Conservation (phyloP, 495 filamentous ascomycete genomes). For the Neurospora intermedia region DNA sequence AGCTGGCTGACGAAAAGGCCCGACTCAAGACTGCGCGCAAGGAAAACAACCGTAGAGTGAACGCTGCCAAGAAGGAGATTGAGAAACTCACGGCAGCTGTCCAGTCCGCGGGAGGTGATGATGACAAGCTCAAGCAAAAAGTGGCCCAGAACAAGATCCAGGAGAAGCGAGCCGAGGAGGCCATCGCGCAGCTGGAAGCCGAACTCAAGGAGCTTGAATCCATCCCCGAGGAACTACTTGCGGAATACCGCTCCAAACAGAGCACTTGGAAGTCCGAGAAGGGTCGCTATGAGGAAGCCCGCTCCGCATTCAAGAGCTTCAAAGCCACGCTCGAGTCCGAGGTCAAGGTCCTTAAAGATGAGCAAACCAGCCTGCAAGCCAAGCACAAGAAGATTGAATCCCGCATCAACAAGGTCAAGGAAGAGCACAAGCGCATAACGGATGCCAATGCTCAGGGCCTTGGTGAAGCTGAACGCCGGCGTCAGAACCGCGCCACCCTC, state of each 20-base stretch:
- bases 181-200: constrained; percentile 45
- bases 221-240: constrained; percentile 56
- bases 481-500: constrained; percentile 54
- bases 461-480: constrained; percentile 61
- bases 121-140: constrained; percentile 74
- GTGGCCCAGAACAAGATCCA: constrained; percentile 67
- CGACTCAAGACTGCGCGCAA: constrained; percentile 66
- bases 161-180: constrained; percentile 69
- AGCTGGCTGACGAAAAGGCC: constrained; percentile 63
- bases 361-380: constrained; percentile 54
- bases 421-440: constrained; percentile 66
- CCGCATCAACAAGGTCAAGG: constrained; percentile 64
- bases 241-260: constrained; percentile 51
- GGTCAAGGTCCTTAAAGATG: constrained; percentile 51
- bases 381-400: constrained; percentile 69
- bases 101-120: constrained; percentile 62
- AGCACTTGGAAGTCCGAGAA: constrained; percentile 51
- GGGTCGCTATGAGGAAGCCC: constrained; percentile 47
- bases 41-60: constrained; percentile 64
- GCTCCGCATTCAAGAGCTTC: constrained; percentile 48
- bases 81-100: constrained; percentile 60
- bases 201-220: constrained; percentile 58
- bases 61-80: constrained; percentile 66
- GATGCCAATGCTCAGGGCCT: constrained; percentile 66
- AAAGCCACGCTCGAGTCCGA: constrained; percentile 56